phyloP scores from a whole-genome alignment of 2,329 filamentous ascomycete species.

The Talaromyces rugulosus region DNA sequence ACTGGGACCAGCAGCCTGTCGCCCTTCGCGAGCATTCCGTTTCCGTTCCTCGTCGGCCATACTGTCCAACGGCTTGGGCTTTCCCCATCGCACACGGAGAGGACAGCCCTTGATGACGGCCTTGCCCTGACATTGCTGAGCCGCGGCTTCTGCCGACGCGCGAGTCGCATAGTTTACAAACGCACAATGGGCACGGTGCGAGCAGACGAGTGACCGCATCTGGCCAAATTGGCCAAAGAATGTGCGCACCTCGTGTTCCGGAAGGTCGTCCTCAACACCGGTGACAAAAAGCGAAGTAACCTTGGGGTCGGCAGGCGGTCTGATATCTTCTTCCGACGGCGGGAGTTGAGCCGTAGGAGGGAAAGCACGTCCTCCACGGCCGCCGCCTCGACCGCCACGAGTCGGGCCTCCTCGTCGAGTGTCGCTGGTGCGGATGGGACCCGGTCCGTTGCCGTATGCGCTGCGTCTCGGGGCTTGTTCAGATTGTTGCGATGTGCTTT shows the following conservation, averaged over 20 bases:
- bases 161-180: slow-evolving; percentile 92
- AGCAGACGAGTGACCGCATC: slow-evolving; percentile 89
- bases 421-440: slow-evolving; percentile 71
- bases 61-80: slow-evolving; percentile 84
- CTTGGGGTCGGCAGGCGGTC: slow-evolving; percentile 76
- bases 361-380: slow-evolving; percentile 56
- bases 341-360: slow-evolving; percentile 69
- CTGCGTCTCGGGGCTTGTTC: slow-evolving; percentile 40
- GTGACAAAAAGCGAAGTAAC: slow-evolving; percentile 94
- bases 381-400: slow-evolving; percentile 48
- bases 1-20: slow-evolving; percentile 52
- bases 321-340: slow-evolving; percentile 77
- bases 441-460: slow-evolving; percentile 47
- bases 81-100: slow-evolving; percentile 84
- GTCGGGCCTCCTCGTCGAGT: slow-evolving; percentile 37
- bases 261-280: slow-evolving; percentile 91
- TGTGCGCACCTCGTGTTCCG: slow-evolving; percentile 83
- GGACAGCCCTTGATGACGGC: slow-evolving; percentile 90
- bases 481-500: slow-evolving; percentile 36
- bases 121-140: slow-evolving; percentile 77
- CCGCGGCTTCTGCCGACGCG: slow-evolving; percentile 79
- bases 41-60: slow-evolving; percentile 83
- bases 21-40: slow-evolving; percentile 74
- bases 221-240: slow-evolving; percentile 88
- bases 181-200: slow-evolving; percentile 93